These are phyloP conservation scores for Penicillium angulare DNA, from an alignment of 495 filamentous ascomycete genomes.

Conservation along the genomic window DNA sequence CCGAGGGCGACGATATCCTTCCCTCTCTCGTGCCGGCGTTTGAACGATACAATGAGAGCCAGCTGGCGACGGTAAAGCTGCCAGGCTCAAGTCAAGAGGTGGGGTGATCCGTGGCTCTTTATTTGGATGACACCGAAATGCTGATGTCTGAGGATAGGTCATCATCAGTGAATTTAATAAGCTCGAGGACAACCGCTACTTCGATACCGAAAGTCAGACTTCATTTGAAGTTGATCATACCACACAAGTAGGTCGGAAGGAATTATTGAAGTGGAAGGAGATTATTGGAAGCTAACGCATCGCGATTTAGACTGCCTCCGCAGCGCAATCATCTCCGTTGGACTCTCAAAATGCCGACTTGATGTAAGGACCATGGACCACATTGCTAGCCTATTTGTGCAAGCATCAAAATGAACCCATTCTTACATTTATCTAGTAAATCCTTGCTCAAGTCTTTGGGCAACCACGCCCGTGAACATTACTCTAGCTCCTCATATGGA, in stretches of 20 bases:
- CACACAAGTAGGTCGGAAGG: conserved; percentile 56
- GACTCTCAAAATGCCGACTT: conserved; percentile 78
- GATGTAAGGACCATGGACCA: conserved; percentile 66
- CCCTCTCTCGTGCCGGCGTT: conserved; percentile 77
- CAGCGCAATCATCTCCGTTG: conserved; percentile 72
- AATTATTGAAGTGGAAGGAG: too few species aligned
- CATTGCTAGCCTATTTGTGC: too few species aligned
- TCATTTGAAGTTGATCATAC: conserved; percentile 86
- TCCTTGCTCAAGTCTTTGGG: conserved; percentile 77
- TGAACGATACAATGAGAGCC: conserved; percentile 93
- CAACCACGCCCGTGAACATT: conserved; percentile 85
- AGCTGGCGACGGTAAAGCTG: conserved; percentile 83
- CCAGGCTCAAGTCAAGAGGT: conserved; percentile 79
- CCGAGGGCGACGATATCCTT: conserved; percentile 66
- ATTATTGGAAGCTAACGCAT: conserved; percentile 7
- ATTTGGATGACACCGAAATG: conserved; percentile 7
- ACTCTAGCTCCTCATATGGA: conserved; percentile 73
- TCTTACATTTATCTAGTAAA: conserved; percentile 30
- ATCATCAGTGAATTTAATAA: conserved; percentile 83
- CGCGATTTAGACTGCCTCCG: conserved; percentile 69
- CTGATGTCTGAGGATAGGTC: conserved; percentile 53
- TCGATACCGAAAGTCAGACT: conserved; percentile 78
- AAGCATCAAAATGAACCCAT: not conserved
- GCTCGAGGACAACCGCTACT: conserved; percentile 78
- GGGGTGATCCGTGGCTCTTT: conserved; percentile 12